These are phyloP conservation scores for Nitzschia putrida DNA, from an alignment of 108 stramenopile genomes.

Conservation along the genomic window DNA sequence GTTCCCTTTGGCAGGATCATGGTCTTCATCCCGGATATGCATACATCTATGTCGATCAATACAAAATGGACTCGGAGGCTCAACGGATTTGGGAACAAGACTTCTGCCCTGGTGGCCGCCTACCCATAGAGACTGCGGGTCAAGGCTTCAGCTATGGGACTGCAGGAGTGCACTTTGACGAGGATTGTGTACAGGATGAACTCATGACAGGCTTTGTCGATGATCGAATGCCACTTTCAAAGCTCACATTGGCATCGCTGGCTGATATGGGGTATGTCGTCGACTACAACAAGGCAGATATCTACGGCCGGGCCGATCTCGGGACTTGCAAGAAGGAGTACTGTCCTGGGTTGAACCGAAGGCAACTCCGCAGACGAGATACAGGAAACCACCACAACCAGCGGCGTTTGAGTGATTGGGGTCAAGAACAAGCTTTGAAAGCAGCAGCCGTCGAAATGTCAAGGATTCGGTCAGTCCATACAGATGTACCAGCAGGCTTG, in stretches of 20 bases:
- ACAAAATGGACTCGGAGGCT: neutral
- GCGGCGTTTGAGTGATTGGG: neutral
- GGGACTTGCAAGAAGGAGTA: constrained; percentile 4
- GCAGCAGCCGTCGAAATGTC: constrained; percentile 6
- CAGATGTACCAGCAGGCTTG: constrained; percentile 1
- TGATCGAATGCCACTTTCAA: constrained; percentile 18
- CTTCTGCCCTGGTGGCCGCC: constrained; percentile 10
- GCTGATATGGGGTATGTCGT: constrained; percentile 40
- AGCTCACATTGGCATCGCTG: constrained; percentile 34
- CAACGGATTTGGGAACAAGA: neutral
- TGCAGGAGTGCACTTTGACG: constrained; percentile 43
- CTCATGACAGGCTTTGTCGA: constrained; percentile 40
- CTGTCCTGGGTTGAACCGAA: neutral
- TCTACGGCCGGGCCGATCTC: constrained; percentile 4
- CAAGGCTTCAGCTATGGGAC: constrained; percentile 12
- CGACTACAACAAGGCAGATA: constrained; percentile 26
- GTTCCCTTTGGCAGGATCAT: constrained; percentile 33
- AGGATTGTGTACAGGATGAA: constrained; percentile 30
- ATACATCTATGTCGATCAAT: neutral
- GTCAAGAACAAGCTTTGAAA: neutral
- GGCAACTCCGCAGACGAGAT: neutral
- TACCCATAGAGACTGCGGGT: constrained; percentile 38
- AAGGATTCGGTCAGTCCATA: neutral
- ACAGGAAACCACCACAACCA: neutral
- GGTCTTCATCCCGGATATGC: neutral